Evolutionary conservation across 2,329 filamentous ascomycete genomes (phyloP), one percentile per base, ranked within the genome.

Genomic region (Hypoxylon sp.): DNA sequence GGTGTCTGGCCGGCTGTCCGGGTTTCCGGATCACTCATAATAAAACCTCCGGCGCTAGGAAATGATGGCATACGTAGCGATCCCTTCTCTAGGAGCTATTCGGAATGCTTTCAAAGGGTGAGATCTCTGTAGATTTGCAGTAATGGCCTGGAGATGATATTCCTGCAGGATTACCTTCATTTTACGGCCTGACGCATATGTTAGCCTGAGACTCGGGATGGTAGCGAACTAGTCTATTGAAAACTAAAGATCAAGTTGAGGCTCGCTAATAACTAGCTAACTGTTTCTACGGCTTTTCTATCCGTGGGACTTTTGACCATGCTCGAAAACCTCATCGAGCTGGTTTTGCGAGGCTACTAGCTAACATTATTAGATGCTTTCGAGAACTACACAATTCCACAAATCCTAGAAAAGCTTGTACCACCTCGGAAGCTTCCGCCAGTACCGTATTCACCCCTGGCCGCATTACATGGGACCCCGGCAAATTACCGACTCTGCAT

Each of bases 391-490:
- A 62, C 48, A 22, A 44, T 53, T 56, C 61, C 48, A 31, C 24
- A 29, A 44, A 47, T 31, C 24, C 52, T 62, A 37, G 52, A 42
- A 35, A 42, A 53, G 55, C 42, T 29, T 55, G 47, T 42, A 51
- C 65, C 63, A 31, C 61, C 54, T 63, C 68, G 68, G 62, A 65
- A 68, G 62, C 62, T 61, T 64, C 68, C 68, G 68, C 56, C 26
- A 31, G 29, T 26, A 26, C 3, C 4, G 26, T 31, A 31, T 31
- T 31, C 29, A 31, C 68, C 65, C 58, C 57, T 50, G 26, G 29
- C 26, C 29, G 37, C 37, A 31, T n/a, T 35, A 39, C 65, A 68
- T 60, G 65, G 70, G 59, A 9, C 57, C 64, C 70, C 47, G 35
- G 68, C 42, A 65, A 65, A 60, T 61, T 59, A 51, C 52, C 35